Percentiles rank a stretch among this genome's conserved stretches.
Conservation (phyloP, 2,329 filamentous ascomycete species). For the Ascochyta fabae region DNA sequence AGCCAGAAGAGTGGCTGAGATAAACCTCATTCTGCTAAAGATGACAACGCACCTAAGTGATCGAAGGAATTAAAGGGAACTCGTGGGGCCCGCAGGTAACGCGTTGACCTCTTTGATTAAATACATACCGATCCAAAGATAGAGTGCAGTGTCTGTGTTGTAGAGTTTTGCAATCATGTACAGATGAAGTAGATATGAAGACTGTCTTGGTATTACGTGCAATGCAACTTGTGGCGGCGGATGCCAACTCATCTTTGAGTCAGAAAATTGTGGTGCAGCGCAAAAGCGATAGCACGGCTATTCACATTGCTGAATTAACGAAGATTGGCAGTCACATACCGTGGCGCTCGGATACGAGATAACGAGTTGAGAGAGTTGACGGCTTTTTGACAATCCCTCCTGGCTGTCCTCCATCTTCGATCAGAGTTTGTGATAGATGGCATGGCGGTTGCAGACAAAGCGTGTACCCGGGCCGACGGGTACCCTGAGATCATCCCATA, state of each 20-base stretch:
- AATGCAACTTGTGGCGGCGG: background rate
- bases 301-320: background rate
- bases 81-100: background rate
- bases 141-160: background rate
- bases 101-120: background rate
- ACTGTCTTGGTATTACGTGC: background rate
- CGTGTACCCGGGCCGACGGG: no score
- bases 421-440: no score
- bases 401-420: no score
- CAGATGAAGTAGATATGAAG: constrained; percentile 5
- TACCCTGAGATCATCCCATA: no score
- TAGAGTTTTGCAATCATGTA: background rate
- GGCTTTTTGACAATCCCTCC: no score
- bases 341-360: background rate
- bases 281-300: background rate
- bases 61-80: background rate
- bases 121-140: background rate
- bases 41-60: background rate
- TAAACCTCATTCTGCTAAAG: constrained; percentile 1
- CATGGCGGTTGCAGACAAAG: no score
- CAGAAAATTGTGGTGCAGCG: background rate
- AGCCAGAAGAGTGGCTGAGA: constrained; percentile 25
- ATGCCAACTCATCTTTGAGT: background rate
- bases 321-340: background rate
- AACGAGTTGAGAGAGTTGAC: no score